Evolutionary conservation across 257 asterid species (phyloP).

Genomic region (Linderniella brevidens): DNA sequence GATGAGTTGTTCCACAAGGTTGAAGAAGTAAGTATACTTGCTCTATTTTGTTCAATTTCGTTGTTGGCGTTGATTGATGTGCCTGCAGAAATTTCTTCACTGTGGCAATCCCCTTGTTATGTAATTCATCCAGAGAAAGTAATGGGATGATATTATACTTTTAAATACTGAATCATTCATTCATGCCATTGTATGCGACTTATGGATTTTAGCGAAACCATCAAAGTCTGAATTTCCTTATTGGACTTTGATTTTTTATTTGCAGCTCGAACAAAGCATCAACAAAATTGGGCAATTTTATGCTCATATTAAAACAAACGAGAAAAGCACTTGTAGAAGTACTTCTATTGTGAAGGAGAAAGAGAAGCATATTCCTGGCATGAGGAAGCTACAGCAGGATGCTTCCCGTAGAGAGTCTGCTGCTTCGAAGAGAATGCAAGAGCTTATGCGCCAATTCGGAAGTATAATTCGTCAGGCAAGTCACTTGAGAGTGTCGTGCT

Average conservation of each 20-base stretch:
- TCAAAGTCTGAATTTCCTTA: neutral
- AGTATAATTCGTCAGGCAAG: slow-evolving; percentile 76
- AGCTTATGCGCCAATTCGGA: slow-evolving; percentile 93
- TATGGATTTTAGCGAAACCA: neutral
- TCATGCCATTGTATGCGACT: slow-evolving; percentile 5
- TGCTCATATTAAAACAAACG: slow-evolving; percentile 22
- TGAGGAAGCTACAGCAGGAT: slow-evolving; percentile 76
- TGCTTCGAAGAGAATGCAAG: slow-evolving; percentile 93
- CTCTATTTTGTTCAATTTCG: neutral
- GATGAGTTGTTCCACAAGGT: slow-evolving; percentile 41
- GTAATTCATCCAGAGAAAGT: too few relatives aligned
- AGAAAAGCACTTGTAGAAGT: slow-evolving; percentile 25
- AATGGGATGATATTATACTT: too few relatives aligned
- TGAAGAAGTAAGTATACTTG: slow-evolving; percentile 31
- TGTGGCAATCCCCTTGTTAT: too few relatives aligned
- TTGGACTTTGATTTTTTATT: slow-evolving; percentile 8
- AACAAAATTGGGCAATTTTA: slow-evolving; percentile 53
- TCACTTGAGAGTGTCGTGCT: slow-evolving; percentile 13
- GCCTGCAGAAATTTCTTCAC: neutral
- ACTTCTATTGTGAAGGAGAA: slow-evolving; percentile 38
- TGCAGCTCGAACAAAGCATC: slow-evolving; percentile 72
- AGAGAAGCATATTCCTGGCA: slow-evolving; percentile 58
- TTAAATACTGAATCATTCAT: neutral
- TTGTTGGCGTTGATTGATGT: neutral
- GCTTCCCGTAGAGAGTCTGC: slow-evolving; percentile 85